Evolutionary conservation across 257 asterid species (phyloP), one percentile per base, ranked within the genome.

Genomic region (Ophiorrhiza pumila): DNA sequence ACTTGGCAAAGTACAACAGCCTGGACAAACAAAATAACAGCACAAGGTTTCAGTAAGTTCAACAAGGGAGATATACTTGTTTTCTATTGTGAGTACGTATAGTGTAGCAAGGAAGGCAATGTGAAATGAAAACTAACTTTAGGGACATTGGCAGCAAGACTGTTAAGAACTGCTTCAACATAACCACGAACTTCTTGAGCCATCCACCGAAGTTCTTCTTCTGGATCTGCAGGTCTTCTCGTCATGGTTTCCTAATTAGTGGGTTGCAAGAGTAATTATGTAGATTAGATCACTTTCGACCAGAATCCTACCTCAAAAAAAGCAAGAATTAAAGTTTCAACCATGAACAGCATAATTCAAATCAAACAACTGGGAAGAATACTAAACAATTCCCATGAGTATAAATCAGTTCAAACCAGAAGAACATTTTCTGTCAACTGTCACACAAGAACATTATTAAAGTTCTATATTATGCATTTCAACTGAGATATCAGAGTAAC

Each of bases 181-280:
- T 92, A 92, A 72, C 97, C 97, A 37, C 97, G 96, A 77, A 92
- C 97, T 90, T 92, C 97, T 76, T 92, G 97, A 82, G 97, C 82
- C 96, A 92, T 92, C 97, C 97, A 92, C 71, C 97, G 89, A 74
- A 92, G 97, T 78, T 92, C 97, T 82, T 92, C 97, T 80, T 92
- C 97, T 4, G 97, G 97, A 80, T 92, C 96, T 27, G 84, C 96
- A 41, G 96, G 98, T 87, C 87, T 83, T 86, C 98, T 85, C 55
- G 86, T 71, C 96, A 88, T 87, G 63, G 98, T 86, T 65, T 90
- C 98, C 98, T 92, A 82, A 17, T 78, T 60, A 35, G 39, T 55
- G 61, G 62, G 45, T 12, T 62, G 64, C 65, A 61, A 79, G 41
- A 52, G 23, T 42, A 32, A 49, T 31, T 25, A 47, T 42, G 52